A percentile compares a stretch with the other conserved stretches of the same genome.
phyloP scores from a whole-genome alignment of 139 green algal genomes.

The Volvox reticuliferus region DNA sequence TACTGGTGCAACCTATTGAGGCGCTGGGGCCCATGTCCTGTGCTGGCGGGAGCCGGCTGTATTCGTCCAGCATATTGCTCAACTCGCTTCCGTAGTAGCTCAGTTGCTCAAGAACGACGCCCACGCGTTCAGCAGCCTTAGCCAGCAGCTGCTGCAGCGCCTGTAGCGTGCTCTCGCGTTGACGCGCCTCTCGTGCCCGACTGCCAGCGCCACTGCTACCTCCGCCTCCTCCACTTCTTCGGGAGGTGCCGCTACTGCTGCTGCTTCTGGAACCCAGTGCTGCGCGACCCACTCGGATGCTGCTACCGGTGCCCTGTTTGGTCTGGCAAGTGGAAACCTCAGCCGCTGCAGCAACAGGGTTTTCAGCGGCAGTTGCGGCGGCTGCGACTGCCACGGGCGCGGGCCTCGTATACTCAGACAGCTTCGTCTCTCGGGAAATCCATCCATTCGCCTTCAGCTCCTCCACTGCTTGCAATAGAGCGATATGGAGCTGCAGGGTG shows the following conservation, averaged over 20 bases:
- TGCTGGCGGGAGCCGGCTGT: background rate
- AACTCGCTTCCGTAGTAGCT: background rate
- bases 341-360: background rate
- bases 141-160: conserved; percentile 15
- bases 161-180: background rate
- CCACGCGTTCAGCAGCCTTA: conserved; percentile 2
- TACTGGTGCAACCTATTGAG: background rate
- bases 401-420: background rate
- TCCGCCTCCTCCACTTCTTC: background rate
- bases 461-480: background rate
- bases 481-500: conserved; percentile 34
- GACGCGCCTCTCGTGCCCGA: background rate
- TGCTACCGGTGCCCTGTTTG: background rate
- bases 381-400: background rate
- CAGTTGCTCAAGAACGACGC: conserved; percentile 29
- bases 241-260: background rate
- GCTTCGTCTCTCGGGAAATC: too few relatives aligned
- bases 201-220: background rate
- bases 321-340: background rate
- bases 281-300: background rate
- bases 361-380: background rate
- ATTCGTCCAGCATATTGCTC: background rate
- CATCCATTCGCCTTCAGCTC: background rate
- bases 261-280: background rate
- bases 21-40: too few relatives aligned